Conservation (phyloP, 2,329 filamentous ascomycete genomes). For the Apiospora phragmitis region DNA sequence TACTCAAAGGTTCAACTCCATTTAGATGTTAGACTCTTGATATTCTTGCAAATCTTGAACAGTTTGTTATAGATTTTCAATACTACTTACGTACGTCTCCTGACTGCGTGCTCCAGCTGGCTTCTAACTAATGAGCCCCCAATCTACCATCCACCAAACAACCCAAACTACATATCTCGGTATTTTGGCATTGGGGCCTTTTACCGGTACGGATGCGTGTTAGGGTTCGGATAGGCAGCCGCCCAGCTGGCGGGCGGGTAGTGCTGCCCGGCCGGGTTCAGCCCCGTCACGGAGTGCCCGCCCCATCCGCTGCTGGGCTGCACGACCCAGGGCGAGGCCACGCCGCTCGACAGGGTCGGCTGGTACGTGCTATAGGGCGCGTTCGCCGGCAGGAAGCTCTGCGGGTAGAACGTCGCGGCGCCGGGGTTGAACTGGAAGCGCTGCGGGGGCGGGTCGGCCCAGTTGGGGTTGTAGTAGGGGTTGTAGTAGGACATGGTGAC, state of each 20-base stretch:
- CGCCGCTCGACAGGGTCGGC: background rate
- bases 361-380: background rate
- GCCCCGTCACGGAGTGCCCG: background rate
- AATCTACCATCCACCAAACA: background rate
- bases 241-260: background rate
- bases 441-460: background rate
- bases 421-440: background rate
- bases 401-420: background rate
- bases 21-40: background rate
- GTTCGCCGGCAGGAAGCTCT: background rate
- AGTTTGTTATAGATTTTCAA: background rate
- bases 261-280: background rate
- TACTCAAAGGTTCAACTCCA: background rate
- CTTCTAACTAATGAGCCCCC: background rate
- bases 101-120: background rate
- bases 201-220: background rate
- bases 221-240: background rate
- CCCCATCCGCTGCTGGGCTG: background rate
- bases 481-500: background rate
- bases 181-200: rapidly evolving
- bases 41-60: background rate
- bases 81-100: too few relatives aligned
- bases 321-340: background rate
- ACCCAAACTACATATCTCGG: too few relatives aligned
- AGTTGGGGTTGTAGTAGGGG: background rate